Conservation (phyloP, 2,329 filamentous ascomycete genomes). For the Beauveria scarabaeidicola region DNA sequence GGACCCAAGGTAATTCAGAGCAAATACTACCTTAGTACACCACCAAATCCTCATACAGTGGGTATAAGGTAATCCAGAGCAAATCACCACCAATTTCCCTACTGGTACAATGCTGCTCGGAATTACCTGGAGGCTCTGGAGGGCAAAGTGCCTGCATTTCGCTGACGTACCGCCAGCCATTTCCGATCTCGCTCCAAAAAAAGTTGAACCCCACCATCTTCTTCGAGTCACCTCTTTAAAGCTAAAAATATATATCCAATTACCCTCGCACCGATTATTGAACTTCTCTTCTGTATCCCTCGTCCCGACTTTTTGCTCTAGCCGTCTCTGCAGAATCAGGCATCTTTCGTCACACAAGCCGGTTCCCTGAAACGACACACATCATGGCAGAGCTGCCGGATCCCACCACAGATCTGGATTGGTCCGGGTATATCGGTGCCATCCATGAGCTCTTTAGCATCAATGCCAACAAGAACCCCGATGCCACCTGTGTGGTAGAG, state of each 20-base stretch:
- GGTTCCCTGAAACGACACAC: no score
- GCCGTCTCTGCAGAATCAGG: background rate
- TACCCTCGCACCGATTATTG: background rate
- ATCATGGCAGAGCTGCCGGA: conserved; percentile 39
- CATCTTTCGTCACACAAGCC: no score
- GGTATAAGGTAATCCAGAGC: no score
- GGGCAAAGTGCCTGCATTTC: no score
- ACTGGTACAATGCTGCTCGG: no score
- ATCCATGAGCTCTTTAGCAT: conserved; percentile 63
- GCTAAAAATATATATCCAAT: background rate
- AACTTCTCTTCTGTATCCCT: background rate
- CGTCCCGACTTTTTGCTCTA: background rate
- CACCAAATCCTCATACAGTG: no score
- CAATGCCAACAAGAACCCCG: conserved; percentile 61
- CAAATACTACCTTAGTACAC: no score
- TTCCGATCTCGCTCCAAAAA: background rate
- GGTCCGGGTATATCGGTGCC: conserved; percentile 55
- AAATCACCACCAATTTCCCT: no score
- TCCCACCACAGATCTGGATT: conserved; percentile 58
- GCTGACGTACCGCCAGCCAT: no score
- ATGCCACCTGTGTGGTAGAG: conserved; percentile 43
- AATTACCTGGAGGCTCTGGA: no score
- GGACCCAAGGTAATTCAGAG: no score
- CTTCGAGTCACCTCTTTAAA: background rate
- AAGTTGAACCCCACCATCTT: background rate